These are phyloP conservation scores for Entomortierella chlamydospora DNA, from an alignment of 192 early-diverging fungal species.

Conservation along the genomic window DNA sequence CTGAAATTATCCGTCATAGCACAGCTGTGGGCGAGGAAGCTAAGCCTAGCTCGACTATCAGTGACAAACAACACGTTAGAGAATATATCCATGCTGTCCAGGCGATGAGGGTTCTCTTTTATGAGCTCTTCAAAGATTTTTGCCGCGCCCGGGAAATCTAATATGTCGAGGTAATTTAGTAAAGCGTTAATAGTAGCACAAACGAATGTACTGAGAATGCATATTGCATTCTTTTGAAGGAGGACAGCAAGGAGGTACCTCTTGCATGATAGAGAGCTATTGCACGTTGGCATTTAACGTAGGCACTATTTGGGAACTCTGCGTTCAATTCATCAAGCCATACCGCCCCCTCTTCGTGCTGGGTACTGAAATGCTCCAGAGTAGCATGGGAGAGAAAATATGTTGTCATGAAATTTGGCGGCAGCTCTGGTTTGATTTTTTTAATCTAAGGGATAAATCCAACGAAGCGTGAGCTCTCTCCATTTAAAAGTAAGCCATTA, in stretches of 20 bases:
- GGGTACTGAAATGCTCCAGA: constrained; percentile 58
- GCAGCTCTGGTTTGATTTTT: constrained; percentile 26
- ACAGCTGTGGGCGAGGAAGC: constrained; percentile 81
- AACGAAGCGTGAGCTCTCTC: background rate
- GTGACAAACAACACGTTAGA: constrained; percentile 90
- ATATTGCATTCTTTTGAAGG: too few species aligned
- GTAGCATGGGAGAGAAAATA: constrained; percentile 68
- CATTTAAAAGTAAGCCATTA: too few species aligned
- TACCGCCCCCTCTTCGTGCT: constrained; percentile 29
- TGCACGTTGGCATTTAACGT: constrained; percentile 72
- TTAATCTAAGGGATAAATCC: constrained; percentile 8
- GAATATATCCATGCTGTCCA: constrained; percentile 87
- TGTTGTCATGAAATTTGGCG: constrained; percentile 54
- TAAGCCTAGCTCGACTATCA: constrained; percentile 76
- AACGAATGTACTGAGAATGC: too few species aligned
- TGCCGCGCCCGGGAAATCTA: constrained; percentile 81
- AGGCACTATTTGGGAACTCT: constrained; percentile 71
- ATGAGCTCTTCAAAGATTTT: constrained; percentile 77
- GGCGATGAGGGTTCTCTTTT: constrained; percentile 75
- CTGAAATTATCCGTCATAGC: constrained; percentile 79
- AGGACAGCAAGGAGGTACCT: constrained; percentile 20
- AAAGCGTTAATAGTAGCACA: too few species aligned
- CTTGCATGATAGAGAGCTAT: constrained; percentile 68
- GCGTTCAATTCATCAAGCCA: constrained; percentile 58
- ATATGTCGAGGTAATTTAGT: background rate